Evolutionary conservation across 83 land plant genomes (phyloP).

Genomic region (Picea abies): DNA sequence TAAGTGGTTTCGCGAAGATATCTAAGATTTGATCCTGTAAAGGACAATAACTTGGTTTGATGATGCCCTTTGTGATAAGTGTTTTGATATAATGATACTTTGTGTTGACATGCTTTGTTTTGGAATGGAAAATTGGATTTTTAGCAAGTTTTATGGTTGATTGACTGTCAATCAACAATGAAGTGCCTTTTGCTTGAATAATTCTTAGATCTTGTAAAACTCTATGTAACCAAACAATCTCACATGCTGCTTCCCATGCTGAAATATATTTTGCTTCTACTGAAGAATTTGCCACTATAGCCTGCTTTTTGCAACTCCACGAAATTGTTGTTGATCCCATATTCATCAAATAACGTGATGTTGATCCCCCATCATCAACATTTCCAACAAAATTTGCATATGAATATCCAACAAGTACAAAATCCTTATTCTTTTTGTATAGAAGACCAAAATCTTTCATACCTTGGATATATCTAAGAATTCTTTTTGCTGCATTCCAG

Average conservation of each 20-base stretch:
- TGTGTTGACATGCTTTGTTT: background rate
- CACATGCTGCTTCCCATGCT: too few relatives aligned
- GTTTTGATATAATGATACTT: background rate
- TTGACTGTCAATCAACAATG: background rate
- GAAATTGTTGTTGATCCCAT: background rate
- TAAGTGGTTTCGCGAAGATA: background rate
- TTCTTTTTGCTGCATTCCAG: background rate
- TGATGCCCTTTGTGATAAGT: background rate
- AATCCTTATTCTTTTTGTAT: background rate
- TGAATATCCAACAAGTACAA: background rate
- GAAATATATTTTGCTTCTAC: background rate
- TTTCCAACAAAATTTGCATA: background rate
- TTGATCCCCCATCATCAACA: background rate
- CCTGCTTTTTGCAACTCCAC: background rate
- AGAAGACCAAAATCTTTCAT: background rate
- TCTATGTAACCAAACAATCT: background rate
- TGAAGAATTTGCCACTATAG: background rate
- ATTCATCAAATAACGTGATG: background rate
- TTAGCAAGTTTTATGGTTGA: background rate
- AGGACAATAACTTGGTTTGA: background rate
- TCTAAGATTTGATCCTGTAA: background rate
- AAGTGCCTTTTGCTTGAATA: background rate
- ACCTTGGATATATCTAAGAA: background rate
- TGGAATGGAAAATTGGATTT: background rate
- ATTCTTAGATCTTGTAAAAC: background rate